These are phyloP conservation scores for Acacia concinna DNA, from an alignment of 331 rosid species.

Conservation along the genomic window DNA sequence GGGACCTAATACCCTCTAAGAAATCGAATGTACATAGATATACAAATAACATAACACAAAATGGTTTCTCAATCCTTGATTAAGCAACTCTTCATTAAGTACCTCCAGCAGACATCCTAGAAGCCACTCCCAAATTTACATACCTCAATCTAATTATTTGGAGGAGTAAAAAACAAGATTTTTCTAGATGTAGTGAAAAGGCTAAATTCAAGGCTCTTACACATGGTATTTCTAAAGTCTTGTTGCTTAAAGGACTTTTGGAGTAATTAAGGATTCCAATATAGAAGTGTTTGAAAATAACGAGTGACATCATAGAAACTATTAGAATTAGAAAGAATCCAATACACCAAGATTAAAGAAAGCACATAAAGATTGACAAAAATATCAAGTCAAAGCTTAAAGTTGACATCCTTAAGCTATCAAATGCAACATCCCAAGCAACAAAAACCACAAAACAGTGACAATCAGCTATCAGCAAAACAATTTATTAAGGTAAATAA, in stretches of 20 bases:
- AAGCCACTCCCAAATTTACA: conserved; percentile 81
- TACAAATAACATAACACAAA: conserved; percentile 8
- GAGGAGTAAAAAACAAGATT: background rate
- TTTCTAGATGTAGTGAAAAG: background rate
- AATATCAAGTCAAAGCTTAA: background rate
- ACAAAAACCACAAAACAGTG: too few relatives aligned
- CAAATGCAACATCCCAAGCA: background rate
- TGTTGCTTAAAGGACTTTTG: background rate
- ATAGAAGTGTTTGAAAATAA: background rate
- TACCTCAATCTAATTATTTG: background rate
- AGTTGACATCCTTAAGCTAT: background rate
- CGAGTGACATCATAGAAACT: background rate
- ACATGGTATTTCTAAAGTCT: background rate
- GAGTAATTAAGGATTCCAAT: background rate
- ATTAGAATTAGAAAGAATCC: background rate
- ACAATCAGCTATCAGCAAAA: too few relatives aligned
- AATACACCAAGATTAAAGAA: background rate
- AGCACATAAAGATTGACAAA: background rate
- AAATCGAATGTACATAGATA: background rate
- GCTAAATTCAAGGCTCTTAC: background rate
- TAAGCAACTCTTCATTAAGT: background rate
- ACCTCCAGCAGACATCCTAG: conserved; percentile 92
- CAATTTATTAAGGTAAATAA: too few relatives aligned
- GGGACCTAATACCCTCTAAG: background rate
- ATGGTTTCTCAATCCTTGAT: background rate